Base-by-base conservation (phyloP, 2,329 filamentous ascomycete species). In the Fusarium sp. region DNA sequence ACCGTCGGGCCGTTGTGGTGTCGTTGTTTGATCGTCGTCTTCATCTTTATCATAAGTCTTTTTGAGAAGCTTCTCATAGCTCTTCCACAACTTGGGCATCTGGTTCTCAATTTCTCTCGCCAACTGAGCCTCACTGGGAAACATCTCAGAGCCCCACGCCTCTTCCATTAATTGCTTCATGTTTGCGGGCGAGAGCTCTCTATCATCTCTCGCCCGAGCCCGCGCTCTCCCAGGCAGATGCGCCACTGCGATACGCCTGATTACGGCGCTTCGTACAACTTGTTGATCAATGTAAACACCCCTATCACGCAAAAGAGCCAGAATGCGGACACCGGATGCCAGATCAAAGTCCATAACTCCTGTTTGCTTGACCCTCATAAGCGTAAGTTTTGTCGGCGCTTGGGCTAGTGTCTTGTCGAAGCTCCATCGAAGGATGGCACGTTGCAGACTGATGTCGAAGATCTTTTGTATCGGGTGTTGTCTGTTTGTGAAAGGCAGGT, bases 381-480 rank as follows among this genome's bases (percentile, higher is more conserved):
- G 49, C 9, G 67, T 46, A 27, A 39, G 19, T 14, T 32, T 44
- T 9, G 41, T 45, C 8, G 71, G 67, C 25, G 61, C 36, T 21
- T 63, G 62, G 3, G 71, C 68, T 21, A 75, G 48, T 11, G 70
- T 74, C 45, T 74, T 68, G 52, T 79, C 72, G 50, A 84, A 84
- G 0, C 78, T 77, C 75, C 78, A 82, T 32, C 80, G 72, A 9
- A 83, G 59, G 14, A 83, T 74, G 3, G 70, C 68, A 2, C 73
- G 70, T 48, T 82, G 72, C 17, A 83, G 53, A 45, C 29, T 23
- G 66, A 68, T 10, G 58, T 76, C 71, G 58, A 85, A 84, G 17
- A 85, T 72, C 33, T 73, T 73, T 36, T 74, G 76, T 7, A 85
- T 52, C 3, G 83, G 83, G 54, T 85, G 83, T 11, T 75, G 66